Conservation (phyloP, 2,329 filamentous ascomycete genomes). For the Claviceps sp. region DNA sequence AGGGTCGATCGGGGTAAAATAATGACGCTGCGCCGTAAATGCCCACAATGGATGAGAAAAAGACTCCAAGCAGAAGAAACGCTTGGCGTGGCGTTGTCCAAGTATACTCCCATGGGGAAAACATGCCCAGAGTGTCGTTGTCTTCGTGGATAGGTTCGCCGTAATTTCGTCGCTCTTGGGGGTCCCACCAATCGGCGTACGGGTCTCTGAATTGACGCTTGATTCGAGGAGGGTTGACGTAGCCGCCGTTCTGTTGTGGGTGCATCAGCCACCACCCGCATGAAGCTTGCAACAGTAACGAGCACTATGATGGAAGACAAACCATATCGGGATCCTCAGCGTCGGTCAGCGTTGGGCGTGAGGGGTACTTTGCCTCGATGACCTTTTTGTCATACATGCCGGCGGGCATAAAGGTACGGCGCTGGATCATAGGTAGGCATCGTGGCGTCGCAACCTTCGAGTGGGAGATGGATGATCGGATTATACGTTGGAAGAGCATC, state of each 20-base stretch:
- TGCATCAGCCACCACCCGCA: slow-evolving; percentile 13
- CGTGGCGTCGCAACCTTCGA: slow-evolving; percentile 31
- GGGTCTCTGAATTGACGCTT: slow-evolving; percentile 92
- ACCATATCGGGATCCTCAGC: slow-evolving; percentile 56
- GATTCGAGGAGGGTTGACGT: slow-evolving; percentile 62
- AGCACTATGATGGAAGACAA: slow-evolving; percentile 16
- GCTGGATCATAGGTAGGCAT: slow-evolving; percentile 40
- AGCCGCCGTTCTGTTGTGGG: slow-evolving; percentile 59
- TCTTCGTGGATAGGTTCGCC: slow-evolving; percentile 96
- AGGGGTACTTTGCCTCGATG: slow-evolving; percentile 39
- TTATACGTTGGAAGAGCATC: slow-evolving; percentile 51
- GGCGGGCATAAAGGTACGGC: slow-evolving; percentile 42
- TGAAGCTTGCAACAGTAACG: not conserved
- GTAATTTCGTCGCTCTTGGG: slow-evolving; percentile 93
- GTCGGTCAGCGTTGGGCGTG: slow-evolving; percentile 34
- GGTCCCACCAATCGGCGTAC: slow-evolving; percentile 90
- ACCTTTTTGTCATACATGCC: slow-evolving; percentile 31
- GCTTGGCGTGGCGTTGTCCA: slow-evolving; percentile 63
- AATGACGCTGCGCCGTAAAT: slow-evolving; percentile 54
- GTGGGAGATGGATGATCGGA: slow-evolving; percentile 32
- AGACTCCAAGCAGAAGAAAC: slow-evolving; percentile 52
- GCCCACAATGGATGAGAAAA: slow-evolving; percentile 48
- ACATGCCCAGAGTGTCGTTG: slow-evolving; percentile 81
- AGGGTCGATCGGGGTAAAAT: slow-evolving; percentile 59
- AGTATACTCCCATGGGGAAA: slow-evolving; percentile 80